phyloP scores from a whole-genome alignment of 768 basidiomycete genomes.

The Mycena capillaripes region DNA sequence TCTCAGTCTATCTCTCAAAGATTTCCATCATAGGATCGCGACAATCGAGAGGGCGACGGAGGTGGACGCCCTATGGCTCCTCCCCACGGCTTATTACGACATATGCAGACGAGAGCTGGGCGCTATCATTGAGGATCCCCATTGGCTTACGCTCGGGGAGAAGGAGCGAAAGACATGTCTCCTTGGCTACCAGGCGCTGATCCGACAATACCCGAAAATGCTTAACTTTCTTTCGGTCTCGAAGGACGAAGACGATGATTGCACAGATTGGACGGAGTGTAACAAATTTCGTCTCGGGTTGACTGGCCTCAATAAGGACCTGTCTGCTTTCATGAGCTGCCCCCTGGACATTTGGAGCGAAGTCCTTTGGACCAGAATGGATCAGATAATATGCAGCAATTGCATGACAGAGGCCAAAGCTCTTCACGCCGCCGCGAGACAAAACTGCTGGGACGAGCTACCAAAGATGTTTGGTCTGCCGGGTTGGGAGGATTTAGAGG shows the following conservation, averaged over 20 bases:
- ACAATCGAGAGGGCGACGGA: neutral
- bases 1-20: no score
- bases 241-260: neutral
- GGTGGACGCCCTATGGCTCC: neutral
- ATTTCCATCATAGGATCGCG: neutral
- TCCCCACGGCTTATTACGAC: neutral
- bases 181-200: neutral
- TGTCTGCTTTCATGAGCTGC: neutral
- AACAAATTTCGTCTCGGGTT: neutral
- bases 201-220: neutral
- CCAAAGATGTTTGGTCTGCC: constrained; percentile 6
- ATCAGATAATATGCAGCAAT: neutral
- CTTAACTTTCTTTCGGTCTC: neutral
- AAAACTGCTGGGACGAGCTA: constrained; percentile 2
- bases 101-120: neutral
- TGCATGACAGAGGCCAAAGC: neutral
- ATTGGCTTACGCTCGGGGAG: neutral
- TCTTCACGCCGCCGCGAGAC: neutral
- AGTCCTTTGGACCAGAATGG: neutral
- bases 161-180: neutral
- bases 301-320: neutral
- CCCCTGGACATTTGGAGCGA: neutral
- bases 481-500: neutral
- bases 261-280: neutral
- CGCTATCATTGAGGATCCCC: neutral